These are phyloP conservation scores for Backusella psychrophila DNA, from an alignment of 192 early-diverging fungal genomes.

Conservation along the genomic window DNA sequence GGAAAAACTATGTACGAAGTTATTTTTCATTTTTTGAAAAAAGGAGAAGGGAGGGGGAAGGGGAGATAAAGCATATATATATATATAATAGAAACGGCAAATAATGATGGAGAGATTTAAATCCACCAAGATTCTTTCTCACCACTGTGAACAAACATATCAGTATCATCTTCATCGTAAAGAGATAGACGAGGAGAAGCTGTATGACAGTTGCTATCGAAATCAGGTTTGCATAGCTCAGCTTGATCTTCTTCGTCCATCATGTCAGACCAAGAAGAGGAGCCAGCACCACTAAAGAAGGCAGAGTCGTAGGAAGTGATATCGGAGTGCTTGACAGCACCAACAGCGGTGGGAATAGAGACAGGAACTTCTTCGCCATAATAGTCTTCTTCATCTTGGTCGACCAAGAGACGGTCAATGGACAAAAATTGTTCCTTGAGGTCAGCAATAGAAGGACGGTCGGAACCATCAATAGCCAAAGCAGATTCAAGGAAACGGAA, in stretches of 20 bases:
- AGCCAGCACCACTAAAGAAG: conserved; percentile 21
- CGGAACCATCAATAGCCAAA: conserved; percentile 43
- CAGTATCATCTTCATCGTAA: conserved; percentile 27
- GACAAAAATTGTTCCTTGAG: conserved; percentile 25
- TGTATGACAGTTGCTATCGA: background rate
- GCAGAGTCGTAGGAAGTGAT: conserved; percentile 32
- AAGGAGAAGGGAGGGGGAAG: background rate
- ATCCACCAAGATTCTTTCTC: conserved; percentile 41
- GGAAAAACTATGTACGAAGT: background rate
- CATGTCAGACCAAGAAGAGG: conserved; percentile 36
- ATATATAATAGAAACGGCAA: conserved; percentile 2
- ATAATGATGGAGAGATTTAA: conserved; percentile 1
- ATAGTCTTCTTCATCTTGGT: conserved; percentile 12
- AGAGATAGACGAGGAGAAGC: conserved; percentile 9
- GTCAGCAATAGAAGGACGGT: conserved; percentile 39
- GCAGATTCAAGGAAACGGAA: conserved; percentile 43
- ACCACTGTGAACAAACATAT: conserved; percentile 35
- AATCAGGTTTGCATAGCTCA: background rate
- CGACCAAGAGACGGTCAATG: conserved; percentile 12
- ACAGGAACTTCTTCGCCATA: conserved; percentile 9
- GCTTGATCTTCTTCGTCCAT: conserved; percentile 29
- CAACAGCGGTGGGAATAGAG: conserved; percentile 24
- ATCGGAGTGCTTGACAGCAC: background rate
- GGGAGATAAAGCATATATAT: conserved; percentile 12
- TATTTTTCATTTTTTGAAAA: background rate